Evolutionary conservation across 2,329 filamentous ascomycete species (phyloP), one percentile per base, ranked within the genome.

Genomic region (Apiospora phragmitis): DNA sequence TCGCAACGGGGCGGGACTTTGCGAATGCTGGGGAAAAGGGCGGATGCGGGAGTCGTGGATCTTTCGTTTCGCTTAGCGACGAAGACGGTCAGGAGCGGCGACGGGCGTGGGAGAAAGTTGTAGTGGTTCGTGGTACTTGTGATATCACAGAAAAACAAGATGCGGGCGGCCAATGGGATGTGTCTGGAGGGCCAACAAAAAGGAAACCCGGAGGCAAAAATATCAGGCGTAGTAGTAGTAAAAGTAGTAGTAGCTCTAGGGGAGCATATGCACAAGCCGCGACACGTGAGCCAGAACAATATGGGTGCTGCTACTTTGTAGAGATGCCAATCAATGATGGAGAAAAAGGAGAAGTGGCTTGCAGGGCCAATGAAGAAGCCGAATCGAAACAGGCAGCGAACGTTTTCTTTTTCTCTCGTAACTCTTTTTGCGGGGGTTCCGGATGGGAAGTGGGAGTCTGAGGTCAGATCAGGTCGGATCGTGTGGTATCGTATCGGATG

Each of bases 11-110:
- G 45, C 38, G 45, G n/a, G 69, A 43, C 69, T 65, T 68, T 49
- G 47, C 47, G n/a, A 32, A 51, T 32, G 18, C 41, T 51, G 51
- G 29, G 11, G 21, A 18, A 35, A 38, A 62, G 55, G 18, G 12
- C 62, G 65, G 65, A 67, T 29, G n/a, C 18, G 32, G 55, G 55
- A 62, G 55, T 62, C 55, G 55, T 62, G 29, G 51, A 8, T 24
- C 9, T 70, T 67, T 68, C 70, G n/a, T 72, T 65, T 74, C 70
- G 69, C 55, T 62, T n/a, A 12, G 32, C 32, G 55, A 62, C 32
- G 55, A 62, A 62, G 55, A 62, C 55, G 55, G 55, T n/a, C n/a
- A n/a, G 55, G 18, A 62, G 55, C 55, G 55, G 55, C 55, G 55
- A 38, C 32, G 55, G 32, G 21, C 32, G 55, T 38, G 29, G 29